These are phyloP conservation scores for Zizania palustris DNA, from an alignment of 202 grass and related monocot genomes.

Conservation along the genomic window DNA sequence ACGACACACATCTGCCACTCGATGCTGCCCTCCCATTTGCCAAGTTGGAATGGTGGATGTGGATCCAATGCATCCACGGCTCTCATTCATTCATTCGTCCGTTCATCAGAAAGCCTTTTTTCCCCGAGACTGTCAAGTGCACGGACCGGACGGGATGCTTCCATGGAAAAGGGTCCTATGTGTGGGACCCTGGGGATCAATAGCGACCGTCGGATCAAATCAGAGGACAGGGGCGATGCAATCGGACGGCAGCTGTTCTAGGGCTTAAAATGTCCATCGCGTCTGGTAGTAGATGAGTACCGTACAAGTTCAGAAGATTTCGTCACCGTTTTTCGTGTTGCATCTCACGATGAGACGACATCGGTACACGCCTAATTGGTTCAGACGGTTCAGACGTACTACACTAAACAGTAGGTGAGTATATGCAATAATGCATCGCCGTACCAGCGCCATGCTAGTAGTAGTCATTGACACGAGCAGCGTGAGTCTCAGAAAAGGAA, in stretches of 20 bases:
- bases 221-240: neutral
- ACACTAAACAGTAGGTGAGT: neutral
- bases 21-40: neutral
- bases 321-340: too few species aligned
- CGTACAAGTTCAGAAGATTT: too few species aligned
- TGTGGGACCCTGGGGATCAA: neutral
- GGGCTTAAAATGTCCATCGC: too few species aligned
- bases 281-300: too few species aligned
- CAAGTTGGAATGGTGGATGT: conserved; percentile 8
- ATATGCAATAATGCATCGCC: neutral
- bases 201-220: neutral
- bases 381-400: neutral
- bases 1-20: neutral
- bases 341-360: too few species aligned
- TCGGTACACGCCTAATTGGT: neutral
- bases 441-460: too few species aligned
- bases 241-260: conserved; percentile 18
- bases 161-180: neutral
- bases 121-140: too few species aligned
- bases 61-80: neutral
- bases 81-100: neutral
- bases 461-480: neutral
- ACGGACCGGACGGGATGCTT: conserved; percentile 4
- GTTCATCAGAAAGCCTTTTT: neutral
- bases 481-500: too few species aligned